These are phyloP conservation scores for Juglanconis oblonga DNA, from an alignment of 2,329 filamentous ascomycete species.

Conservation along the genomic window DNA sequence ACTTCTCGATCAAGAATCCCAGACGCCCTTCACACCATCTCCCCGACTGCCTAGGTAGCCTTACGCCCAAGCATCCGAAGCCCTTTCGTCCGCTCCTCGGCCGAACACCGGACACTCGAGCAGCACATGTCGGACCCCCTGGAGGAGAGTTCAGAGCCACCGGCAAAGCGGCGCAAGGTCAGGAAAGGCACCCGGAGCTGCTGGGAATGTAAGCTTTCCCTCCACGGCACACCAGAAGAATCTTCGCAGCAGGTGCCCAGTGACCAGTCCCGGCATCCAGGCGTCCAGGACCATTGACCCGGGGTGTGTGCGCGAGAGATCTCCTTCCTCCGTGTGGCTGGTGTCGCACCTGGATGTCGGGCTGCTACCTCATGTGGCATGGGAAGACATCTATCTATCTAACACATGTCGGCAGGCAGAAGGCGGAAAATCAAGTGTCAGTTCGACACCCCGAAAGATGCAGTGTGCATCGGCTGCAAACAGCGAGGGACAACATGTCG, in stretches of 20 bases:
- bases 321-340: too few relatives aligned
- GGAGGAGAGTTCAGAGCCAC: conserved; percentile 17
- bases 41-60: not conserved
- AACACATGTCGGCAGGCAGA: conserved; percentile 27
- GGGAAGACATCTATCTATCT: not conserved
- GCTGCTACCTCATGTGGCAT: too few relatives aligned
- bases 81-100: conserved; percentile 14
- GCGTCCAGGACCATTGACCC: not conserved
- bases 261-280: not conserved
- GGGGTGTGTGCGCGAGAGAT: not conserved
- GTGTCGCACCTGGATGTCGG: too few relatives aligned
- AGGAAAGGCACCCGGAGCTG: conserved; percentile 54
- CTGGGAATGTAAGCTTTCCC: conserved; percentile 47
- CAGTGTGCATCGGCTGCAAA: conserved; percentile 42
- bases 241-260: not conserved
- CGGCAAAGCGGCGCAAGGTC: conserved; percentile 39
- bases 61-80: not conserved
- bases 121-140: conserved; percentile 8
- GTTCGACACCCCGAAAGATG: conserved; percentile 35
- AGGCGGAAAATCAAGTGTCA: conserved; percentile 49
- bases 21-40: not conserved
- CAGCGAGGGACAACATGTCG: conserved; percentile 38
- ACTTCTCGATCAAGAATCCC: not conserved
- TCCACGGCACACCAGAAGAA: not conserved
- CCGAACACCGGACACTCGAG: conserved; percentile 4